These are phyloP conservation scores for Mucor plumbeus DNA, from an alignment of 371 early-diverging fungal species.

Conservation along the genomic window DNA sequence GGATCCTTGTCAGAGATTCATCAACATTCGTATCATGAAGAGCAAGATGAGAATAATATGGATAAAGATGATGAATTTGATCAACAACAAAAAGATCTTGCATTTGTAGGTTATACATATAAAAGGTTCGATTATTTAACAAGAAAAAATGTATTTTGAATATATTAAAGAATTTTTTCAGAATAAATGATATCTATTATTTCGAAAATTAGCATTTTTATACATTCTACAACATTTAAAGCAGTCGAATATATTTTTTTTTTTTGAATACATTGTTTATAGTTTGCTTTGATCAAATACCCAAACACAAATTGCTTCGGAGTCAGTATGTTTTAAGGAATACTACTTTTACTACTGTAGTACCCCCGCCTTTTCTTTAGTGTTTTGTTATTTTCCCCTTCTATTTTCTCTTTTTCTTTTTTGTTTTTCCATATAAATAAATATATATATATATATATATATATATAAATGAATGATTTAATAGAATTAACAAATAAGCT, in stretches of 20 bases:
- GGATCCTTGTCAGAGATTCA: constrained; percentile 45
- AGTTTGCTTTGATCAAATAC: too few species aligned
- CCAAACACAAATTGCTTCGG: not conserved
- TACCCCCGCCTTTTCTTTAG: constrained; percentile 8
- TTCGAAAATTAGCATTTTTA: too few species aligned
- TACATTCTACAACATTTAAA: too few species aligned
- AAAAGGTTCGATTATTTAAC: constrained; percentile 92
- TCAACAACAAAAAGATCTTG: constrained; percentile 81
- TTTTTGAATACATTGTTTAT: too few species aligned
- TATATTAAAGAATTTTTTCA: too few species aligned
- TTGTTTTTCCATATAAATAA: not conserved
- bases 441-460: too few species aligned
- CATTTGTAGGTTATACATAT: constrained; percentile 97
- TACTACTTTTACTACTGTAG: not conserved
- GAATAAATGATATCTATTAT: too few species aligned
- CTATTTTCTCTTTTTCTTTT: constrained; percentile 1
- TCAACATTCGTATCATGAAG: not conserved
- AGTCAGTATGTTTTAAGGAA: not conserved
- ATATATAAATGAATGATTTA: constrained; percentile 57
- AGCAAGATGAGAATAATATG: not conserved
- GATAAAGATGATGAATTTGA: not conserved
- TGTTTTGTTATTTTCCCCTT: not conserved
- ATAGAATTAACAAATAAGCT: constrained; percentile 91
- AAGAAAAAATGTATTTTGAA: constrained; percentile 63
- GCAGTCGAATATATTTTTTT: too few species aligned